Conservation (phyloP, 495 filamentous ascomycete genomes). For the Podospora didyma region DNA sequence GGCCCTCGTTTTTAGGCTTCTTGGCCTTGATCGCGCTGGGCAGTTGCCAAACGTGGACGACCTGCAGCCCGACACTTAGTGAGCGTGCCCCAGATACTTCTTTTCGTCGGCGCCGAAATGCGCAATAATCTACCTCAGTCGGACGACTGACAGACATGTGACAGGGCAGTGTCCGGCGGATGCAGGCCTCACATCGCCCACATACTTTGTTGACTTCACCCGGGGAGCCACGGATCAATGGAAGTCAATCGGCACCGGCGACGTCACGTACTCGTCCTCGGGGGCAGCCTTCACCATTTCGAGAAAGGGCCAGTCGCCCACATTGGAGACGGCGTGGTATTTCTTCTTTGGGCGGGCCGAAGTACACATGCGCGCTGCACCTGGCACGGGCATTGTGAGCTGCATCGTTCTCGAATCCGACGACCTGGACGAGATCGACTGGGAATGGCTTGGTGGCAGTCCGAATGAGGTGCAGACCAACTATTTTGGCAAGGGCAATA, state of each 20-base stretch:
- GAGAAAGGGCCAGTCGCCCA: conserved; percentile 69
- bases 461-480: conserved; percentile 70
- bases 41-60: conserved; percentile 7
- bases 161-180: conserved; percentile 13
- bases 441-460: conserved; percentile 69
- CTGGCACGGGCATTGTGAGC: conserved; percentile 69
- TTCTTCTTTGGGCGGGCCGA: conserved; percentile 75
- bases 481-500: conserved; percentile 90
- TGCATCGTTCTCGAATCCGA: conserved; percentile 81
- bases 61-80: conserved; percentile 14
- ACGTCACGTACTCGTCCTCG: conserved; percentile 53
- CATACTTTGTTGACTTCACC: conserved; percentile 57
- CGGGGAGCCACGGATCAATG: conserved; percentile 59
- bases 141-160: neutral
- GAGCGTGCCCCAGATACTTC: neutral
- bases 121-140: neutral
- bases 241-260: conserved; percentile 50
- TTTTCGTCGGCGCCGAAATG: neutral
- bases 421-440: conserved; percentile 89
- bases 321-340: conserved; percentile 64
- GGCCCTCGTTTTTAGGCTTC: neutral
- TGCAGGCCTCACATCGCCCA: conserved; percentile 5
- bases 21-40: conserved; percentile 1
- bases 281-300: conserved; percentile 72
- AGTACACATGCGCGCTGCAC: conserved; percentile 58